These are phyloP conservation scores for Phragmites australis DNA, from an alignment of 176 grass and related monocot genomes.

Conservation along the genomic window DNA sequence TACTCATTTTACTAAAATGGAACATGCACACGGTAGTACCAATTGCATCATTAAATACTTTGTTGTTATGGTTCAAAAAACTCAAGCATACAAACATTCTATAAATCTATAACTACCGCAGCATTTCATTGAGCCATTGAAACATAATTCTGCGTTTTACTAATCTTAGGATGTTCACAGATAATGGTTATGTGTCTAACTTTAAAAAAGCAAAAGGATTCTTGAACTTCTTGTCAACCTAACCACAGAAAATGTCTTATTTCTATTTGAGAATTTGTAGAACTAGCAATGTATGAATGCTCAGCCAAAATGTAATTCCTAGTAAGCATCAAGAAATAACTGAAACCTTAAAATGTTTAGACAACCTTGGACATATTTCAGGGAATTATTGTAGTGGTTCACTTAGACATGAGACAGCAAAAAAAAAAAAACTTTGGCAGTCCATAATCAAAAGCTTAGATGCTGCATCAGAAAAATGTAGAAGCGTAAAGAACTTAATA, in stretches of 20 bases:
- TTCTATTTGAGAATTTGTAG: not conserved
- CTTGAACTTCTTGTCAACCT: not conserved
- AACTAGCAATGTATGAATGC: not conserved
- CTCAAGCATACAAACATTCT: not conserved
- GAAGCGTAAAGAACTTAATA: not conserved
- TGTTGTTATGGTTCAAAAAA: not conserved
- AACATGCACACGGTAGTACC: not conserved
- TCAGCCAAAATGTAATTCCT: not conserved
- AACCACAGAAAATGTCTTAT: not conserved
- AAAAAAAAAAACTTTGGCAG: no score
- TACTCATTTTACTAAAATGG: no score
- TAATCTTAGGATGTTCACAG: not conserved
- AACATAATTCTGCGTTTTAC: not conserved
- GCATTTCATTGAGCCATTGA: not conserved
- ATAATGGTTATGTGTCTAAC: not conserved
- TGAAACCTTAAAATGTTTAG: not conserved
- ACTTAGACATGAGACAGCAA: not conserved
- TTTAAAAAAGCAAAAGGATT: not conserved
- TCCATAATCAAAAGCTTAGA: not conserved
- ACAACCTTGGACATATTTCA: not conserved
- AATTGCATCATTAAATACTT: not conserved
- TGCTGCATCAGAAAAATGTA: not conserved
- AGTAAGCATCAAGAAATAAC: constrained; percentile 9
- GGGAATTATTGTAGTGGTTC: not conserved
- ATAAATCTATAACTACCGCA: not conserved